Percentiles rank a stretch among this genome's conserved stretches.
Conservation (phyloP, 345 rosid genomes). For the Aquilaria malaccensis region DNA sequence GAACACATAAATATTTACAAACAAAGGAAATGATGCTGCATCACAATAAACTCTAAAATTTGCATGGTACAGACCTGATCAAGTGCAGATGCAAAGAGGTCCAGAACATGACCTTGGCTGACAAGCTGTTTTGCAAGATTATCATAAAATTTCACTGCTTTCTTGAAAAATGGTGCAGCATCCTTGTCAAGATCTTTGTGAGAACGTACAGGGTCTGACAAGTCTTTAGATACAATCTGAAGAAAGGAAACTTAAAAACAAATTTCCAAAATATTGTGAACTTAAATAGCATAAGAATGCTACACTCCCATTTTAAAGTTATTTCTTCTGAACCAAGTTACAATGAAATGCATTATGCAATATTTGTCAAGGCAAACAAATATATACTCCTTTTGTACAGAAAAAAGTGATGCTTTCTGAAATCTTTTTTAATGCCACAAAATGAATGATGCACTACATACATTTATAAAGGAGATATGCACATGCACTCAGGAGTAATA, state of each 20-base stretch:
- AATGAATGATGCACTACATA: too few relatives aligned
- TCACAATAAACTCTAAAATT: background rate
- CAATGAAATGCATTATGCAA: too few relatives aligned
- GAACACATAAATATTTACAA: background rate
- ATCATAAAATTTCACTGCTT: slow-evolving; percentile 94
- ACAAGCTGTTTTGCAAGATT: slow-evolving; percentile 90
- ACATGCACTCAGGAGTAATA: too few relatives aligned
- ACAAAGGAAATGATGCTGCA: background rate
- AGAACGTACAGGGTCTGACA: slow-evolving; percentile 98
- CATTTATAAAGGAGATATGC: too few relatives aligned
- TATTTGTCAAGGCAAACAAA: too few relatives aligned
- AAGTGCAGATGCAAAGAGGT: slow-evolving; percentile 97
- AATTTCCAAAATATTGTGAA: background rate
- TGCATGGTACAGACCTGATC: slow-evolving; percentile 67
- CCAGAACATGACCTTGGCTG: slow-evolving; percentile 92
- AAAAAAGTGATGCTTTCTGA: too few relatives aligned
- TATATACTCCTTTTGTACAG: too few relatives aligned
- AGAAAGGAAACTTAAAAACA: slow-evolving; percentile 1
- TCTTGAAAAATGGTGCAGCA: slow-evolving; percentile 94
- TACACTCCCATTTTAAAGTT: background rate
- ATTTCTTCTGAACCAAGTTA: too few relatives aligned
- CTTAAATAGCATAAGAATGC: background rate
- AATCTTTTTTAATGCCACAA: too few relatives aligned
- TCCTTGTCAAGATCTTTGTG: slow-evolving; percentile 99
- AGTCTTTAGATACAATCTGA: slow-evolving; percentile 95